Evolutionary conservation across 345 rosid genomes (phyloP), one percentile per base, ranked within the genome.

Genomic region (Bretschneidera sinensis): DNA sequence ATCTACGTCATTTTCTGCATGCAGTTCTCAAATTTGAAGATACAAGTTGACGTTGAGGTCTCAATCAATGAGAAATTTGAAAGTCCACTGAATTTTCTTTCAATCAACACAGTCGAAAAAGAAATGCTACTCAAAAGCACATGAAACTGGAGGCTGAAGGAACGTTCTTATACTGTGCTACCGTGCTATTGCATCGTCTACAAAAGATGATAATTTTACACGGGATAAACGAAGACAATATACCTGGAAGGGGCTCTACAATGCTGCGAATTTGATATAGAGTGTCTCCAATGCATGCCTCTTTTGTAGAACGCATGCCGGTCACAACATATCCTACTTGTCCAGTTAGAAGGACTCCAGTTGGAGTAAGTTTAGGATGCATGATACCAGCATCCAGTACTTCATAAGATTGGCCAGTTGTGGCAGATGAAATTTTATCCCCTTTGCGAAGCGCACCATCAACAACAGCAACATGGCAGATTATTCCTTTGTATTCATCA

Each of bases 251-350:
- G 43, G 99, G 85, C 69, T 88, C 85, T 24, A 94, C 90, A 47
- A 65, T 65, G 59, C 76, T 79, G 73, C 79, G 80, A 47, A 60
- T 75, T 60, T 85, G 82, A 67, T 78, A 72, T 21, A 94, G 72
- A 17, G 99, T 90, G 69, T 94, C 99, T 48, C 97, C 99, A 55
- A 94, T 67, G 58, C 92, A 96, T 50, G 99, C 99, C 57, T 90
- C 99, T 80, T 84, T 90, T 24, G 99, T 94, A 52, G 99, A 86
- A 34, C 97, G 86, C 95, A 94, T 94, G 13, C 96, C 97, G n/a
- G 83, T 85, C 23, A 94, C 92, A 79, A 94, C 76, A 75, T 94
- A 90, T 59, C 97, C 99, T 56, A 94, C 99, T 69, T 94, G 99
- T 66, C 99, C 97, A 0, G 95, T 90, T 20, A 84, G 78, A 74